These are phyloP conservation scores for Emiliania huxleyi DNA, from an alignment of 78 protist species.

Conservation along the genomic window DNA sequence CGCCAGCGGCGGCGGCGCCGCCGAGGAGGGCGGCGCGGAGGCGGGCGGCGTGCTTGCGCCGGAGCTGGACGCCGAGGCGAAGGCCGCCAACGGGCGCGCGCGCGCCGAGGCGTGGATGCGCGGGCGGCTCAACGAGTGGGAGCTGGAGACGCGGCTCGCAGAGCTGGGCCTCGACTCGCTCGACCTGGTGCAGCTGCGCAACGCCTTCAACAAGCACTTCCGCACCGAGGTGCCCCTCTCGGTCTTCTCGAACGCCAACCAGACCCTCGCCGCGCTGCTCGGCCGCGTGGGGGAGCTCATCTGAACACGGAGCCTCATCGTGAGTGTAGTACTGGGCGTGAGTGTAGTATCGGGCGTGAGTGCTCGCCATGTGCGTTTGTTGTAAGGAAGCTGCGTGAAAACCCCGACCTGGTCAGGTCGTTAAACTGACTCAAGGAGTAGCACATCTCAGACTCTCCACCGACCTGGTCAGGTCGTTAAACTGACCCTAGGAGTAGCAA, in stretches of 20 bases:
- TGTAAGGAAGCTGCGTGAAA: no score
- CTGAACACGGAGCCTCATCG: no score
- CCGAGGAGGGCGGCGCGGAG: no score
- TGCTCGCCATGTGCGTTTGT: no score
- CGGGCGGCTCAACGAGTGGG: neutral
- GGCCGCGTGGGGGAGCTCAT: neutral
- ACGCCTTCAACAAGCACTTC: slow-evolving; percentile 26
- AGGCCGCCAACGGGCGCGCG: neutral
- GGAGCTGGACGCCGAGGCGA: neutral
- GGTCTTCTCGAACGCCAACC: neutral
- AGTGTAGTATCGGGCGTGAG: no score
- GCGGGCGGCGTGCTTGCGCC: neutral
- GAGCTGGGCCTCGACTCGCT: slow-evolving; percentile 51
- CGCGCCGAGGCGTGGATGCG: neutral
- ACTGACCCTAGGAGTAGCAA: no score
- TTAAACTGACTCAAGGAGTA: no score
- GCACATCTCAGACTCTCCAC: no score
- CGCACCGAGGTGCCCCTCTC: neutral
- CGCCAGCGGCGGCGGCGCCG: no score
- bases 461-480: no score
- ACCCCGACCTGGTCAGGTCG: no score
- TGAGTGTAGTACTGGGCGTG: no score
- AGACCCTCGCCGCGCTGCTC: neutral
- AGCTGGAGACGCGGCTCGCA: neutral
- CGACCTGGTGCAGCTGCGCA: slow-evolving; percentile 45